Conservation (phyloP, 331 rosid species). For the Saraca asoca region DNA sequence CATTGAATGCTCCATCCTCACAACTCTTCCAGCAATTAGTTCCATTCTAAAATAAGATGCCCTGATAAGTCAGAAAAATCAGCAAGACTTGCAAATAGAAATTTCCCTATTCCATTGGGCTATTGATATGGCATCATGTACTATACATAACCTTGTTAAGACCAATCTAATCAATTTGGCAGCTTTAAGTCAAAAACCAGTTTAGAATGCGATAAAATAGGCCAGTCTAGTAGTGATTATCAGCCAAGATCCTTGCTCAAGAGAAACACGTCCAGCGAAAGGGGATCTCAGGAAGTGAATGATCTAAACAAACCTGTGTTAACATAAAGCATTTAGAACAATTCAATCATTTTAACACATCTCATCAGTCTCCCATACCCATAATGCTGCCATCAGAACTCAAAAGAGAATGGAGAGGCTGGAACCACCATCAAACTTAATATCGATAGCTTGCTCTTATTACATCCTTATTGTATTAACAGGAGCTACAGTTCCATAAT, state of each 20-base stretch:
- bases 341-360: neutral
- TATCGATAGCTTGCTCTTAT: slow-evolving; percentile 15
- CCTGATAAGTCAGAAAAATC: neutral
- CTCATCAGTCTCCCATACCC: neutral
- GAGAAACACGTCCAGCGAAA: neutral
- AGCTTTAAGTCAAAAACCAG: too few species aligned
- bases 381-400: neutral
- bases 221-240: neutral
- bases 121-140: too few species aligned
- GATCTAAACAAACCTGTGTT: neutral
- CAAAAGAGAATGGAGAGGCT: neutral
- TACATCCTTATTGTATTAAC: neutral
- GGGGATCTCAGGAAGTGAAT: neutral
- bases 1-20: slow-evolving; percentile 5
- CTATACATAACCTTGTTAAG: too few species aligned
- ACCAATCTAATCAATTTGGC: too few species aligned
- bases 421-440: neutral
- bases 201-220: neutral
- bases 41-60: neutral
- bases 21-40: neutral
- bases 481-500: neutral
- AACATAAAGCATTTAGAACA: neutral
- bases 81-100: neutral
- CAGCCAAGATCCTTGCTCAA: neutral
- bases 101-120: neutral